Percentiles rank a stretch among this genome's conserved stretches.
phyloP scores from a whole-genome alignment of 441 rosid genomes.

The Rhodomyrtus psidioides region DNA sequence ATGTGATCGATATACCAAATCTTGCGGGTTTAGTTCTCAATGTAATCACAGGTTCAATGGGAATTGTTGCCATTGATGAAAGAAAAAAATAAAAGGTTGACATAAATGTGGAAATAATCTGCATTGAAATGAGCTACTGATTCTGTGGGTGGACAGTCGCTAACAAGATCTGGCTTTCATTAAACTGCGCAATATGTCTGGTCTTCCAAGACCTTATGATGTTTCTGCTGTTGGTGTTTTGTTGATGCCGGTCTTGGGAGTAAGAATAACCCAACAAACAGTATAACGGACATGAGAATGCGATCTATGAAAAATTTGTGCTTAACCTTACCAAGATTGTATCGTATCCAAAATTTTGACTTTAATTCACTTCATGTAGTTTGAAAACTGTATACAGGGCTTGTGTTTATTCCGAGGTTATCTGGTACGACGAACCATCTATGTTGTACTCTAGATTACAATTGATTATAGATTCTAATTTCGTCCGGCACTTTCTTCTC shows the following conservation, averaged over 20 bases:
- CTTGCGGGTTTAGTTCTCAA: not conserved
- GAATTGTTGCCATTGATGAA: not conserved
- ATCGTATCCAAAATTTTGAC: not conserved
- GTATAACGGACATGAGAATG: not conserved
- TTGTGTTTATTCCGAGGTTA: not conserved
- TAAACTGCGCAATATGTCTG: not conserved
- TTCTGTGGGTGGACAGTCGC: not conserved
- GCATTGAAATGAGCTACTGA: not conserved
- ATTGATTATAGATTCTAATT: not conserved
- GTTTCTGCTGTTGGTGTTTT: not conserved
- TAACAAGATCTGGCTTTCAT: not conserved
- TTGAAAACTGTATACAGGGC: not conserved
- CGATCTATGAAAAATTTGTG: not conserved
- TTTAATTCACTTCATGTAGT: not conserved
- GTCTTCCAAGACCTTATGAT: not conserved
- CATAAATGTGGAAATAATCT: not conserved
- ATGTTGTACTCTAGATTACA: not conserved
- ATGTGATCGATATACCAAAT: not conserved
- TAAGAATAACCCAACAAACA: not conserved
- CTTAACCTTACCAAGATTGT: not conserved
- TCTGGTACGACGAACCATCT: not conserved
- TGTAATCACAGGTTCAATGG: not conserved
- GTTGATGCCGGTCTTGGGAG: not conserved
- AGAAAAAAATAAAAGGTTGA: not conserved
- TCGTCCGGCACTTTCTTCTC: not conserved